Conservation (phyloP, 2,329 filamentous ascomycete genomes). For the Coccinonectria pachysandricola region DNA sequence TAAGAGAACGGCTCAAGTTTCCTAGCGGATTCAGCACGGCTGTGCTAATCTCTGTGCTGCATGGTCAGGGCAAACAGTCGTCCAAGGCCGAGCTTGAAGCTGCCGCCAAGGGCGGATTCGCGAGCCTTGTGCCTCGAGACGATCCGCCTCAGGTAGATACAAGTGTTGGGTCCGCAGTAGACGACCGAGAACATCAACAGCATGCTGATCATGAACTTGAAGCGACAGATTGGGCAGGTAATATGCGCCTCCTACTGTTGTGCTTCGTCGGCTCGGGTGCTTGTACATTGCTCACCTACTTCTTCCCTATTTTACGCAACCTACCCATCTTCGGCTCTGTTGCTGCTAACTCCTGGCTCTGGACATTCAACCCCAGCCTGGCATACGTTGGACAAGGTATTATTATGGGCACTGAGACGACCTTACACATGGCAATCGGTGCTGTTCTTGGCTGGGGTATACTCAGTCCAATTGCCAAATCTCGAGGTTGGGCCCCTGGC, state of each 20-base stretch:
- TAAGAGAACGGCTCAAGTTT: slow-evolving; percentile 84
- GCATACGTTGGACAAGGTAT: slow-evolving; percentile 96
- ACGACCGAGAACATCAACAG: no score
- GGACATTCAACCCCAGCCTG: slow-evolving; percentile 93
- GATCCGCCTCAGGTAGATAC: slow-evolving; percentile 6
- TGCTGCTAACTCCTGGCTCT: slow-evolving; percentile 75
- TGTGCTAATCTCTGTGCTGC: slow-evolving; percentile 81
- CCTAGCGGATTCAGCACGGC: slow-evolving; percentile 94
- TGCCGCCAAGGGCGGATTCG: slow-evolving; percentile 30
- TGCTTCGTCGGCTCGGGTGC: slow-evolving; percentile 50
- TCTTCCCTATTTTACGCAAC: slow-evolving; percentile 73
- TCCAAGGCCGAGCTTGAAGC: slow-evolving; percentile 24
- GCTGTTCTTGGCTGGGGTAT: slow-evolving; percentile 85
- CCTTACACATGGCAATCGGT: slow-evolving; percentile 88
- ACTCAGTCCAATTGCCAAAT: slow-evolving; percentile 79
- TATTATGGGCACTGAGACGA: slow-evolving; percentile 95
- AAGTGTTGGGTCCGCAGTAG: no score
- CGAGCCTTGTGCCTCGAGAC: slow-evolving; percentile 30
- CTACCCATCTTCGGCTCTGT: slow-evolving; percentile 75
- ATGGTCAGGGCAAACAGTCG: slow-evolving; percentile 43
- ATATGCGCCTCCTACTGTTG: slow-evolving; percentile 44
- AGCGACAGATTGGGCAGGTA: slow-evolving; percentile 29
- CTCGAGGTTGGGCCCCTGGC: slow-evolving; percentile 80
- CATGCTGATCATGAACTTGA: slow-evolving; percentile 18
- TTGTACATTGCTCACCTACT: slow-evolving; percentile 79